Evolutionary conservation across 2,329 filamentous ascomycete genomes (phyloP).

Genomic region (Pseudomassariella vexata): DNA sequence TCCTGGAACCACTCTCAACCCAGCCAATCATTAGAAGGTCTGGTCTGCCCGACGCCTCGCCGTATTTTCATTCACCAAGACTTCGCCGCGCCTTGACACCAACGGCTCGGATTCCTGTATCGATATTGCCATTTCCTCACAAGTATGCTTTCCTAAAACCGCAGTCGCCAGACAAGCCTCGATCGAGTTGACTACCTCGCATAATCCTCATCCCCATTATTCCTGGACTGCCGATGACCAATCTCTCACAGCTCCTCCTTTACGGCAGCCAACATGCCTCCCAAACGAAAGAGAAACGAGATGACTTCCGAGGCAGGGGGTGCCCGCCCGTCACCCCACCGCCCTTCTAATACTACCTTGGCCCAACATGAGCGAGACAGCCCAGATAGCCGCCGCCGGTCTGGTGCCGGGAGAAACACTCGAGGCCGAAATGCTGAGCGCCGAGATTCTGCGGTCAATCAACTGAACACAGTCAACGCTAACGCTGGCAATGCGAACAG

Average conservation of each 20-base stretch:
- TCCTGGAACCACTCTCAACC: too few species aligned
- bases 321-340: conserved; percentile 55
- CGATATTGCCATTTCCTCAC: too few species aligned
- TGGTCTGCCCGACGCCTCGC: too few species aligned
- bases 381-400: conserved; percentile 34
- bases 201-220: conserved; percentile 13
- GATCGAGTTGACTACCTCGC: conserved; percentile 6
- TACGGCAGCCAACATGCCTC: conserved; percentile 38
- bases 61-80: too few species aligned
- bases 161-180: conserved; percentile 7
- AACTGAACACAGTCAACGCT: conserved; percentile 18
- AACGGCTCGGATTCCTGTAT: too few species aligned
- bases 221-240: conserved; percentile 16
- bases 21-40: too few species aligned
- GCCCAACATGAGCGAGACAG: conserved; percentile 53
- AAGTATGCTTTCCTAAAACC: conserved; percentile 14
- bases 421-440: conserved; percentile 40
- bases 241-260: conserved; percentile 12
- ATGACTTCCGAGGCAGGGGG: conserved; percentile 40
- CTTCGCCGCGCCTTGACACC: too few species aligned
- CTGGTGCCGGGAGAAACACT: conserved; percentile 38
- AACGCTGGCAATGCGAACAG: conserved; percentile 17
- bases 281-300: conserved; percentile 55
- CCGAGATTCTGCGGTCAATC: conserved; percentile 43
- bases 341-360: conserved; percentile 49